phyloP scores from a whole-genome alignment of 78 protist genomes.

The Dictyostelium intermedium region DNA sequence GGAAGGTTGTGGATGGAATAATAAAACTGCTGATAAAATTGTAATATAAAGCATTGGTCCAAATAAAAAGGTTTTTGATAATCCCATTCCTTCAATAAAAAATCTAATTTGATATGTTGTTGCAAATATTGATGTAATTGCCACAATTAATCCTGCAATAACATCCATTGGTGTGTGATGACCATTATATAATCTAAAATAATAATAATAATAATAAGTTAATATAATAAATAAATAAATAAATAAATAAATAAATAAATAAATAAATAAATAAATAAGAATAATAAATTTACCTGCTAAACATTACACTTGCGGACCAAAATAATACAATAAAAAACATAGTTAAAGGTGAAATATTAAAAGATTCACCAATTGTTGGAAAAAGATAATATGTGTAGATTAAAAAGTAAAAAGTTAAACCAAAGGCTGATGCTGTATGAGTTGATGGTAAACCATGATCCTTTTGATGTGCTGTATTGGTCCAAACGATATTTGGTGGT shows the following conservation, averaged over 20 bases:
- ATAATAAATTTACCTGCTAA: constrained; percentile 2
- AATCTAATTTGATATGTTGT: neutral
- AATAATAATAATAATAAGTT: neutral
- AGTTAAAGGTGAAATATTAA: neutral
- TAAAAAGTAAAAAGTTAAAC: constrained; percentile 42
- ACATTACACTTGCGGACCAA: constrained; percentile 29
- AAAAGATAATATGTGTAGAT: neutral
- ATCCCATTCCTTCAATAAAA: neutral
- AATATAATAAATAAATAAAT: neutral
- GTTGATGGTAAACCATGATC: constrained; percentile 78
- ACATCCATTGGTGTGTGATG: constrained; percentile 78
- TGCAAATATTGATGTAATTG: neutral
- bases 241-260: neutral
- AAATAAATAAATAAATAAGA: neutral
- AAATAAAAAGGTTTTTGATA: neutral
- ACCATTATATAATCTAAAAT: constrained; percentile 39
- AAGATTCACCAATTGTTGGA: neutral
- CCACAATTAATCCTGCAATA: constrained; percentile 33
- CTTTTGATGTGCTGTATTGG: constrained; percentile 42
- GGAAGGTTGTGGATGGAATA: constrained; percentile 52
- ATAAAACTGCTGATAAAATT: neutral
- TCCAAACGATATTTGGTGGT: constrained; percentile 42
- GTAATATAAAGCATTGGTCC: neutral
- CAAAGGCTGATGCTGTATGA: constrained; percentile 52
- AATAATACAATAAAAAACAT: neutral